Evolutionary conservation across 768 basidiomycete species (phyloP), one percentile per base, ranked within the genome.

Genomic region (Arthromyces matolae): DNA sequence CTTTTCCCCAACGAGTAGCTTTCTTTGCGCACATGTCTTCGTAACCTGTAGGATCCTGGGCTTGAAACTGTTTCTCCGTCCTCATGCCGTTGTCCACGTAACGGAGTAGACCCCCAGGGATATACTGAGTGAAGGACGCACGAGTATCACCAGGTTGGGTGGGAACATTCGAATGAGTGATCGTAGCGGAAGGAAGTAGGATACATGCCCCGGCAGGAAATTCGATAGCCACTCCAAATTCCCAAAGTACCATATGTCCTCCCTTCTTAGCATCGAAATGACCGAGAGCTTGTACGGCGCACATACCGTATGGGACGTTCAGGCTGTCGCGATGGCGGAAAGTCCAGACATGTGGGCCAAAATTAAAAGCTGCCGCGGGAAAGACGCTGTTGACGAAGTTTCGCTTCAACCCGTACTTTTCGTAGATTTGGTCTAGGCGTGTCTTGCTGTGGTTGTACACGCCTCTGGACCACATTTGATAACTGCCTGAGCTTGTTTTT

Each of bases 171-270:
- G 55, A 60, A 34, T 68, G 66, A 0, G 48, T 48, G 5, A 66
- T 22, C 1, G 55, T 53, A 0, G 62, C 63, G 0, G 66, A 67
- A 0, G 62, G 64, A 22, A 69, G 52, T 8, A 65, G 31, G 18
- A 67, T 58, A 64, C 65, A 36, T 60, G 60, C 14, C 61, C 43
- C 33, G 19, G 28, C 2, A 2, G 40, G 27, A n/a, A 29, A 42
- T 9, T 42, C 40, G 6, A 43, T 42, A 4, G 64, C 41, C 0
- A 66, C 43, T 12, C 57, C 51, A 0, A 62, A 16, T 8, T 40
- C 38, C 25, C 59, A 64, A 0, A 72, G 36, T 1, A 71, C 43
- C 0, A 72, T 36, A 31, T 71, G 69, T 1, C 68, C 68, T n/a
- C n/a, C n/a, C n/a, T n/a, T n/a, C n/a, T n/a, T n/a, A n/a, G n/a